These are phyloP conservation scores for Diversispora epigaea DNA, from an alignment of 192 early-diverging fungal species.

Conservation along the genomic window DNA sequence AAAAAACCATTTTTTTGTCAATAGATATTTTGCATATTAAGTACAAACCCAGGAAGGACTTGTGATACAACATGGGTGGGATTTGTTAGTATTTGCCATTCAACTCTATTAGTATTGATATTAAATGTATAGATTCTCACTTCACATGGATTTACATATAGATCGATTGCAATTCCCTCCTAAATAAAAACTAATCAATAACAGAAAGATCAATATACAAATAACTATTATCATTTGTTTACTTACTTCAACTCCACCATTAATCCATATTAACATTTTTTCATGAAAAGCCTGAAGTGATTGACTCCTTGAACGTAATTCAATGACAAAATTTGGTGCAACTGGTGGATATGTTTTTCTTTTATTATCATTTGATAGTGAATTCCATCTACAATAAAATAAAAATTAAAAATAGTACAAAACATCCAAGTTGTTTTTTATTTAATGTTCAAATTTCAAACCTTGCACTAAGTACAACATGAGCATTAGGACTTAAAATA, in stretches of 20 bases:
- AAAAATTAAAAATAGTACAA: background rate
- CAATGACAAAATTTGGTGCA: background rate
- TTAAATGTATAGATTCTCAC: slow-evolving; percentile 10
- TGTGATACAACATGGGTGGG: background rate
- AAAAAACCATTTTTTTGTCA: slow-evolving; percentile 16
- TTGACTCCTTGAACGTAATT: slow-evolving; percentile 1
- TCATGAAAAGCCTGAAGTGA: background rate
- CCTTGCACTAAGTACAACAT: background rate
- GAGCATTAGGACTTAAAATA: background rate
- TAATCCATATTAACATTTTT: slow-evolving; percentile 9
- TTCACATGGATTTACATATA: background rate
- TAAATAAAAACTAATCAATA: background rate
- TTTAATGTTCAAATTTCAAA: slow-evolving; percentile 5
- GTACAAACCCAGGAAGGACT: slow-evolving; percentile 21
- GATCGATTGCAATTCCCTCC: slow-evolving; percentile 21
- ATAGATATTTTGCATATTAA: slow-evolving; percentile 11
- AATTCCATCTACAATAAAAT: slow-evolving; percentile 16
- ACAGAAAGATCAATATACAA: background rate
- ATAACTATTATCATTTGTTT: background rate
- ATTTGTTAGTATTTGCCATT: background rate
- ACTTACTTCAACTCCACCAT: slow-evolving; percentile 13
- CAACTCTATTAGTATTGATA: background rate
- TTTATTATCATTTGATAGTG: background rate
- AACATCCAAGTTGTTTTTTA: slow-evolving; percentile 3
- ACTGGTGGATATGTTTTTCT: background rate